Evolutionary conservation across 371 early-diverging fungal genomes (phyloP).

Genomic region (Batrachochytrium dendrobatidis): DNA sequence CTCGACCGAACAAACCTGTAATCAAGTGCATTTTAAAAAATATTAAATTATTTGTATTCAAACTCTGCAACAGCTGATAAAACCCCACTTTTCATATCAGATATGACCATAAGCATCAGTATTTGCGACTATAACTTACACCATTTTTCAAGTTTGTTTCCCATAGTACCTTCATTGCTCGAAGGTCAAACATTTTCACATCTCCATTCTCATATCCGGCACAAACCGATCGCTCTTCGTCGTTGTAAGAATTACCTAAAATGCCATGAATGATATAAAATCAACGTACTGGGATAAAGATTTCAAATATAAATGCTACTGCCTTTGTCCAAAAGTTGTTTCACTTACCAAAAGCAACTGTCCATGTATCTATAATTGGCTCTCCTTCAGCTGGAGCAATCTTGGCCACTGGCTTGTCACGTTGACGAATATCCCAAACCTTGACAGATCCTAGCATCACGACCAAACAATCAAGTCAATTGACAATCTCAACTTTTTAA

Average conservation of each 20-base stretch:
- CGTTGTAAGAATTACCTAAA: constrained; percentile 48
- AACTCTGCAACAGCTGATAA: constrained; percentile 1
- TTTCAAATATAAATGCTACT: not conserved
- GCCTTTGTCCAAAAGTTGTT: not conserved
- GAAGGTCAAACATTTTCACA: constrained; percentile 63
- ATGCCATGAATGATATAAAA: not conserved
- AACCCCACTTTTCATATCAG: not conserved
- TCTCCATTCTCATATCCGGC: constrained; percentile 81
- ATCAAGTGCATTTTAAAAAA: constrained; percentile 1
- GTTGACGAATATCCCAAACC: constrained; percentile 73
- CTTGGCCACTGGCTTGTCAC: constrained; percentile 55
- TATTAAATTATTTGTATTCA: not conserved
- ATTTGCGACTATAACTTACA: constrained; percentile 25
- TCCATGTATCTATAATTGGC: constrained; percentile 60
- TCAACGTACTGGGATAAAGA: not conserved
- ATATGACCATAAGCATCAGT: not conserved
- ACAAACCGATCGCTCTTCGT: constrained; percentile 46
- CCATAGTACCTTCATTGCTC: constrained; percentile 54
- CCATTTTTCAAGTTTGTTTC: constrained; percentile 69
- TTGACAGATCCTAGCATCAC: constrained; percentile 56
- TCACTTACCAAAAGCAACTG: constrained; percentile 57
- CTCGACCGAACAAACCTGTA: constrained; percentile 53
- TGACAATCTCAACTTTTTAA: not conserved
- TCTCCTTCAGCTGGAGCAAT: constrained; percentile 49
- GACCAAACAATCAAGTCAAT: not conserved